Base-by-base conservation (phyloP, 169 alveolate species). In the Plasmodium knowlesi region DNA sequence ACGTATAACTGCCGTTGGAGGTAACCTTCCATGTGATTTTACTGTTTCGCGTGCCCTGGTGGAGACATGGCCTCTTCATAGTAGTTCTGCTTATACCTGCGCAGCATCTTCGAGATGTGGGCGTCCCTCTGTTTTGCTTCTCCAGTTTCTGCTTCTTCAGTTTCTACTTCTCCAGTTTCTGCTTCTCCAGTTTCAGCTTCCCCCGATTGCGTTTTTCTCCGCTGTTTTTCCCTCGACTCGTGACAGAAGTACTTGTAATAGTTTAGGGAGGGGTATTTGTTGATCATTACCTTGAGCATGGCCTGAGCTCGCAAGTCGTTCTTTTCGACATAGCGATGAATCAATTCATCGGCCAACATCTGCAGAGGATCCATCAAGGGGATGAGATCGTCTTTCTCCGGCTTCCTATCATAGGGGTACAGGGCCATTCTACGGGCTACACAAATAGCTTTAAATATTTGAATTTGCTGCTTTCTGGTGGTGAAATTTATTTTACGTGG, bases 311-410 rank as follows among this genome's bases (percentile, higher is more conserved):
- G 92, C 78, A 95, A 73, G 46, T 97, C 98, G 9, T 96, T 96
- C 41, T 19, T 32, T 32, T 79, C 90, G 10, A 28, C 89, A 79
- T 96, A 97, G 41, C 97, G 92, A 39, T 97, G 96, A 28, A 95
- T 95, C 50, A 97, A 92, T 82, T 97, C 98, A 41, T 97, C 98
- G 41, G 91, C 97, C 25, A 97, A 91, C 71, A 93, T 92, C 97
- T 97, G 97, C 81, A 88, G 12, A 1, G 98, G 98, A 84, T 97
- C 97, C 97, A 97, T 95, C 30, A 97, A 70, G 19, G 98, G 98
- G 73, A 97, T 97, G 39, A 93, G 78, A 50, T 97, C 98, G 46
- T 96, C 92, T 30, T 83, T 90, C 22, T 96, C 72, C 3, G 98
- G 98, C 53, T 96, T 96, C 95, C 97, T 95, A 86, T 97, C 98